phyloP scores from a whole-genome alignment of 129 eudicot species.

The Tanacetum coccineum region DNA sequence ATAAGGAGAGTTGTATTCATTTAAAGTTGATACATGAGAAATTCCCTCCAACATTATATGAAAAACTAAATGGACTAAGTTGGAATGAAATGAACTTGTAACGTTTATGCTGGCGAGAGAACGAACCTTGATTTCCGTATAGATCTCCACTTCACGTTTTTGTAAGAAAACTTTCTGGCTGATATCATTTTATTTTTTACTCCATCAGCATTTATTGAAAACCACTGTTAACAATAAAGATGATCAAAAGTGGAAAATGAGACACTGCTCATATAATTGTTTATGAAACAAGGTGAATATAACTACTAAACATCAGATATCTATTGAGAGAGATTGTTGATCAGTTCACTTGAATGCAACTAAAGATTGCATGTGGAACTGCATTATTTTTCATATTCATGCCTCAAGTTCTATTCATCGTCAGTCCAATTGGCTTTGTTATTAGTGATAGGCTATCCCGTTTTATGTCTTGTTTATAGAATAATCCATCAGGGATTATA shows the following conservation, averaged over 20 bases:
- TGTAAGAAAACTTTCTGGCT: slow-evolving; percentile 21
- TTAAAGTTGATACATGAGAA: neutral
- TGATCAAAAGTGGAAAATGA: slow-evolving; percentile 8
- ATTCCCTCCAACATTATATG: neutral
- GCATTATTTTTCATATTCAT: too few species aligned
- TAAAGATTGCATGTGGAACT: too few species aligned
- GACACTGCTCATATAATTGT: neutral
- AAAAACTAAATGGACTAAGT: neutral
- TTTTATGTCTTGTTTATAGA: too few species aligned
- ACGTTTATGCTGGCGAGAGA: too few species aligned
- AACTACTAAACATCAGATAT: neutral
- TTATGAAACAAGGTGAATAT: neutral
- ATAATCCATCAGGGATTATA: too few species aligned
- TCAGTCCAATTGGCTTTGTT: too few species aligned
- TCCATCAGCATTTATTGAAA: slow-evolving; percentile 26
- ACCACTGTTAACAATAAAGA: slow-evolving; percentile 18
- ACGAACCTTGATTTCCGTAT: slow-evolving; percentile 26
- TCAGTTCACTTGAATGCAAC: too few species aligned
- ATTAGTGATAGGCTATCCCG: too few species aligned
- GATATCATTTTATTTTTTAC: slow-evolving; percentile 20
- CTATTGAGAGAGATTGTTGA: too few species aligned
- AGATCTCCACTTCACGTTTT: slow-evolving; percentile 28
- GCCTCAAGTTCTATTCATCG: too few species aligned
- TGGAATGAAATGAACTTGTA: too few species aligned
- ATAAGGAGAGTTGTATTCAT: neutral